A percentile compares a stretch with the other conserved stretches of the same genome.
Conservation (phyloP, 1,284 basidiomycete species). For the Trametes pubescens region DNA sequence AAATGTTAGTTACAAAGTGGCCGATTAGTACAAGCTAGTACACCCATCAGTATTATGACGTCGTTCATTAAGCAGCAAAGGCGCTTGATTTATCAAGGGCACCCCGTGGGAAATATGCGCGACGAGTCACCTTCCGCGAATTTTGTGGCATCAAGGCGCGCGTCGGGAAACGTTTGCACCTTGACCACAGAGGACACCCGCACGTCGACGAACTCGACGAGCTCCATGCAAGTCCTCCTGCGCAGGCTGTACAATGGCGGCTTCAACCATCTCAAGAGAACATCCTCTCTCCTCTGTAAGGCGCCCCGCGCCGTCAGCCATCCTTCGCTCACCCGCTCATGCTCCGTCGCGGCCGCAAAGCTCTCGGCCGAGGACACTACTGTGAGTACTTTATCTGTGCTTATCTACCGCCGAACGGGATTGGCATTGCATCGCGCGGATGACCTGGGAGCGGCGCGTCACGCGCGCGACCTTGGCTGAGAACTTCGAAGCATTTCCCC, state of each 20-base stretch:
- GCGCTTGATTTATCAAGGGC: background rate
- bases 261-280: conserved; percentile 44
- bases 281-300: conserved; percentile 38
- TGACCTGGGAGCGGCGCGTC: conserved; percentile 7
- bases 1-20: no score
- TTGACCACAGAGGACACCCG: conserved; percentile 15
- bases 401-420: background rate
- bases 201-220: background rate
- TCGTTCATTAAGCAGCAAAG: background rate
- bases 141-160: conserved; percentile 10
- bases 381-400: conserved; percentile 21
- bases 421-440: background rate
- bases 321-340: conserved; percentile 32
- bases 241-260: conserved; percentile 45
- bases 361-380: conserved; percentile 18
- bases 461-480: conserved; percentile 13
- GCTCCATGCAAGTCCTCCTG: conserved; percentile 40
- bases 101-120: conserved; percentile 18
- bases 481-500: background rate
- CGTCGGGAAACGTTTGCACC: background rate
- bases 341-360: conserved; percentile 31
- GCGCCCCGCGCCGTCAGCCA: conserved; percentile 35
- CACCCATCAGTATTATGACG: background rate
- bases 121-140: conserved; percentile 21
- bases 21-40: no score